Evolutionary conservation across 164 flowering plant species (phyloP), one percentile per base, ranked within the genome.

Genomic region (Tinospora cordifolia): DNA sequence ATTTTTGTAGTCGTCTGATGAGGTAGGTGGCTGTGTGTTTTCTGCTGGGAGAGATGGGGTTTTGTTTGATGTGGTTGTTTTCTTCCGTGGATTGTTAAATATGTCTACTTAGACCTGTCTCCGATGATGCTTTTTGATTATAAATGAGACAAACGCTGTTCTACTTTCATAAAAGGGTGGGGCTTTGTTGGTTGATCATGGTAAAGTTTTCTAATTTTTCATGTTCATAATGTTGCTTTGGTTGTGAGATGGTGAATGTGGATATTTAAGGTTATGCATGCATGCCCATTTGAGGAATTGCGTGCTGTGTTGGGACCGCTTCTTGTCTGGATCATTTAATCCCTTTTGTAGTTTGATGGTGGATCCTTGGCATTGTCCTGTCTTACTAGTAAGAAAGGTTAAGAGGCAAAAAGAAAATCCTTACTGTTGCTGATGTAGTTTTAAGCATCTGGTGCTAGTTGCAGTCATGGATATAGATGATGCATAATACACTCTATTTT

Each of bases 1-100:
- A 14, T 8, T 54, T 8, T 27, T n/a, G n/a, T n/a, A n/a, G n/a
- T 69, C 40, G 10, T 57, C 19, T 22, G 71, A 13, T 57, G 6
- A 21, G 2, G 63, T 57, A n/a, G n/a, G 6, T 57, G 21, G 26
- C 15, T 21, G 24, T 54, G 60, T 21, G 19, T 21, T 54, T 54
- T 54, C 6, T 54, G 60, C 24, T 54, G 22, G 60, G n/a, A n/a
- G 22, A 22, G n/a, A 19, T 14, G 19, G 40, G 67, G 67, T 15
- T 70, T 70, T 70, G 19, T 41, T 70, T 70, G 17, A 19, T 64
- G 39, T 30, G 72, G 14, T 60, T 69, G 15, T 26, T 26, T 60
- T 63, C n/a, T 39, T 7, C 25, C 25, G 10, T 65, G 25, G 26
- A 39, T n/a, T 65, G 47, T 65, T 38, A 26, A 41, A 65, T 65